Percentiles rank a stretch among this genome's conserved stretches.
Evolutionary conservation across 2,329 filamentous ascomycete genomes (phyloP).

Genomic region (Teratosphaeria zuluensis): DNA sequence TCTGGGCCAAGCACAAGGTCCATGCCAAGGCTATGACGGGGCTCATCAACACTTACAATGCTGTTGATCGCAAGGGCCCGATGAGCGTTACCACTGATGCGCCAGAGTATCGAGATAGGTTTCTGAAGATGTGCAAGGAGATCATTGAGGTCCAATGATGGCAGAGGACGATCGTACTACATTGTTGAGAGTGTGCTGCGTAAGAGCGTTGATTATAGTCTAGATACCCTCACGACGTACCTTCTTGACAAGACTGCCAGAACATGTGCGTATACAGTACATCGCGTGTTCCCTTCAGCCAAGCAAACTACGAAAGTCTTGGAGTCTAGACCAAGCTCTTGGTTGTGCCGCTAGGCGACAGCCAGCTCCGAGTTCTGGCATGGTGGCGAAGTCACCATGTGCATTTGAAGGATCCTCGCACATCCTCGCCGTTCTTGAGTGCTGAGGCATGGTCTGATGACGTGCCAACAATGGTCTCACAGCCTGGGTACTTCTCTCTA

Average conservation of each 20-base stretch:
- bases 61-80: constrained; percentile 52
- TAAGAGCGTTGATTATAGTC: background rate
- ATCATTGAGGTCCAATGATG: constrained; percentile 28
- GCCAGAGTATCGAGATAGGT: constrained; percentile 54
- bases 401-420: background rate
- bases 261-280: background rate
- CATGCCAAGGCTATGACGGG: constrained; percentile 57
- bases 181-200: background rate
- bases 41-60: constrained; percentile 46
- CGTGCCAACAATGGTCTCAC: no score
- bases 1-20: constrained; percentile 65
- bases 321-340: background rate
- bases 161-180: background rate
- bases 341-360: background rate
- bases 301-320: background rate
- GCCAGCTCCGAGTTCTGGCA: background rate
- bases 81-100: constrained; percentile 68
- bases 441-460: no score
- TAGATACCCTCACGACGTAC: background rate
- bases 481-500: no score
- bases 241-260: background rate
- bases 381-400: background rate
- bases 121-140: constrained; percentile 43
- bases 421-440: background rate
- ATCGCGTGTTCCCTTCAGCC: background rate